phyloP scores from a whole-genome alignment of 2,329 filamentous ascomycete species.

The Fusarium sororula region DNA sequence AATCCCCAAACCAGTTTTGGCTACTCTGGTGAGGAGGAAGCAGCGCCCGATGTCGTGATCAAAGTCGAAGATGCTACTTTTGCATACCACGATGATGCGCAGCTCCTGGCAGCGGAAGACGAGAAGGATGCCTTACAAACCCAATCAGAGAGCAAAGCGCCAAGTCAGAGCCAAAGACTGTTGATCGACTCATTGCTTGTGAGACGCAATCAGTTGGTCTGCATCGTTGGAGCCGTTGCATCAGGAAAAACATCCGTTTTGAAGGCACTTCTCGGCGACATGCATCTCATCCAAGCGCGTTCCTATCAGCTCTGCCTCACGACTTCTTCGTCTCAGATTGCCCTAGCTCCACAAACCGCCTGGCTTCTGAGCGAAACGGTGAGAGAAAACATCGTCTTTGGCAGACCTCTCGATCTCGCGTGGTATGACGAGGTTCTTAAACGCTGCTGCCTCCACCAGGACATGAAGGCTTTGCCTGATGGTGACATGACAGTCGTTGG shows the following conservation, averaged over 20 bases:
- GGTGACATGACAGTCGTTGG: constrained; percentile 26
- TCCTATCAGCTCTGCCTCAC: neutral
- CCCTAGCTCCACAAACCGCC: constrained; percentile 8
- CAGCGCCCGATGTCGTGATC: neutral
- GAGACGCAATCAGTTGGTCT: constrained; percentile 1
- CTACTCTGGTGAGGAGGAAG: neutral
- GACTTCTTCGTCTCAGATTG: constrained; percentile 5
- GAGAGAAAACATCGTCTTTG: constrained; percentile 18
- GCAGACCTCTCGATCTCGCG: neutral
- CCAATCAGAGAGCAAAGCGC: neutral
- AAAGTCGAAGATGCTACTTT: constrained; percentile 1
- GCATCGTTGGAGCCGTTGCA: constrained; percentile 11
- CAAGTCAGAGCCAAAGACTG: neutral
- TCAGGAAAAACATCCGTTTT: constrained; percentile 19
- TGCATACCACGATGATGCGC: constrained; percentile 16
- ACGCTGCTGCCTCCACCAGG: constrained; percentile 12
- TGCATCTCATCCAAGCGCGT: constrained; percentile 10
- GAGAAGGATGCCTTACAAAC: neutral
- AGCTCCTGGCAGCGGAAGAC: neutral
- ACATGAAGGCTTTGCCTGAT: constrained; percentile 8
- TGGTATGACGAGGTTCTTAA: constrained; percentile 23
- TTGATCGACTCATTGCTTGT: neutral
- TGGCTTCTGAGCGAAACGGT: constrained; percentile 24
- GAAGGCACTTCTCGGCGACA: constrained; percentile 7
- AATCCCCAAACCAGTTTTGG: neutral